Evolutionary conservation across 169 alveolate genomes (phyloP), one percentile per base, ranked within the genome.

Genomic region (Eimeria sp.): DNA sequence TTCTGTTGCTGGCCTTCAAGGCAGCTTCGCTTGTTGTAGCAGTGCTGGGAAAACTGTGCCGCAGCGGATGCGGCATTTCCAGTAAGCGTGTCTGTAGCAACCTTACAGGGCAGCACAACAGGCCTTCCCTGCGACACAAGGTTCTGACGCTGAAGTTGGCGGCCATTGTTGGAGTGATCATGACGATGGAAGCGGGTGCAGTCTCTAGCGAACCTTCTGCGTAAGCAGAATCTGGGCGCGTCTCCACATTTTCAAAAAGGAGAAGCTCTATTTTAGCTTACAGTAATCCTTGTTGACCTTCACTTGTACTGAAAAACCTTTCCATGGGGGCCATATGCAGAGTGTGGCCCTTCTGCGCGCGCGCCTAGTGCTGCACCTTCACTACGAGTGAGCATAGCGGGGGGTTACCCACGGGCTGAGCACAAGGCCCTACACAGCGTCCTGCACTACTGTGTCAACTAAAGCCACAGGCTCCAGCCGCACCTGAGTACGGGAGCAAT

Each of bases 121-220:
- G 64, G 80, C 20, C 43, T 23, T n/a, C 66, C n/a, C 66, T 33
- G 64, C 82, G 56, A 18, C 83, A 58, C 66, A 71, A 40, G 82
- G n/a, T 64, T 64, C 64, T 72, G 40, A 64, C 62, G 66, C 80
- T 27, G 33, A 87, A 64, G 83, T 40, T 37, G 40, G 64, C 66
- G 56, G 62, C 82, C 23, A 49, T 58, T 64, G 82, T 20, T 87
- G 78, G 93, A 13, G 82, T 37, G 16, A 33, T 43, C 60, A 58
- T 87, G 82, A 37, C 93, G 56, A n/a, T 43, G 68, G n/a, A 58
- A 40, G 56, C 83, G 91, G 46, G 37, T 37, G 80, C 62, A 60
- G 60, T 46, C n/a, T 52, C 30, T n/a, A 43, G 56, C 18, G 46
- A 43, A 40, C 85, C 33, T 6, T 20, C 8, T 78, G 66, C n/a